Evolutionary conservation across 352 stramenopile species (phyloP).

Genomic region (Phytopythium delawarense): DNA sequence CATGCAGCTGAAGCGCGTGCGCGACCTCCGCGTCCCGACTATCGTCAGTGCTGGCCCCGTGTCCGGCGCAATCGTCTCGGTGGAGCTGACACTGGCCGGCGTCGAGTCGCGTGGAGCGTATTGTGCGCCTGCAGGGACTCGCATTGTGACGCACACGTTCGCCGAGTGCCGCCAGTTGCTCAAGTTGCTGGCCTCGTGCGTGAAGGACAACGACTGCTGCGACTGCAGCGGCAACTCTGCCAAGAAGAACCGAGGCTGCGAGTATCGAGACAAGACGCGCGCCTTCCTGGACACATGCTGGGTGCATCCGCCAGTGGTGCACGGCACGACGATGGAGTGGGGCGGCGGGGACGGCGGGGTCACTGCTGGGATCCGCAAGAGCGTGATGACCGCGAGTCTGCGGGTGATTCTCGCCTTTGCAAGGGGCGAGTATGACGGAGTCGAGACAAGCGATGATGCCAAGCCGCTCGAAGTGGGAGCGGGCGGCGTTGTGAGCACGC

Average conservation of each 20-base stretch:
- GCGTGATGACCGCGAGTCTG: conserved; percentile 3
- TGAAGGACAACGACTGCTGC: not conserved
- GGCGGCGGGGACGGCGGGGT: conserved; percentile 1
- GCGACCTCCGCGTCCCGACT: not conserved
- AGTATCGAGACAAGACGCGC: not conserved
- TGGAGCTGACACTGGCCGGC: not conserved
- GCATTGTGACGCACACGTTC: not conserved
- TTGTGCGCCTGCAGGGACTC: not conserved
- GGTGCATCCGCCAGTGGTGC: conserved; percentile 1
- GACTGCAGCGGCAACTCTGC: not conserved
- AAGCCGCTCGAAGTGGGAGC: not conserved
- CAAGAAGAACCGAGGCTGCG: not conserved
- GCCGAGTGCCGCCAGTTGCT: not conserved
- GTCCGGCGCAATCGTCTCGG: not conserved
- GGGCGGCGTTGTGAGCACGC: not conserved
- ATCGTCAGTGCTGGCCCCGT: not conserved
- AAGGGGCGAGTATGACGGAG: not conserved
- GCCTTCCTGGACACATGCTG: conserved; percentile 4
- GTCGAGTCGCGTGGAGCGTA: not conserved
- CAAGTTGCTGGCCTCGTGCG: not conserved
- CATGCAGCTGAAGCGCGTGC: not conserved
- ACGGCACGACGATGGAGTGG: conserved; percentile 6
- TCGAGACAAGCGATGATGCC: not conserved
- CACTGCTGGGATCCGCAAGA: conserved; percentile 4
- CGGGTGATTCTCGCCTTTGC: not conserved